Evolutionary conservation across 257 asterid species (phyloP).

Genomic region (Schizonepeta tenuifolia): DNA sequence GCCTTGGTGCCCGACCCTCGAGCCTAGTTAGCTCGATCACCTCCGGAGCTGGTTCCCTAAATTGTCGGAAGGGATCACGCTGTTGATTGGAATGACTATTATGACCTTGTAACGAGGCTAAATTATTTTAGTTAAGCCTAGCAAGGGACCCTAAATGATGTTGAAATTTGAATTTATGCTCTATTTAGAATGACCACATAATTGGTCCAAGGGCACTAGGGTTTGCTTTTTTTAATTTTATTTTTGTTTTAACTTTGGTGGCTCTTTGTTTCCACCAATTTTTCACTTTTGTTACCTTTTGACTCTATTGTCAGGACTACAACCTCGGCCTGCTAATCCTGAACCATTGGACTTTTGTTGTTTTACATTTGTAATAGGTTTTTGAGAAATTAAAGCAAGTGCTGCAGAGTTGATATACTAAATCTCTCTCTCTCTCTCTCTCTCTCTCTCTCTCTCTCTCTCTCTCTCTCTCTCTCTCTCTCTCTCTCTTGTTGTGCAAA

Average conservation of each 20-base stretch:
- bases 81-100: constrained; percentile 38
- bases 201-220: constrained; percentile 42
- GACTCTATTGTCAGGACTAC: constrained; percentile 48
- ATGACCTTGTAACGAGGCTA: constrained; percentile 27
- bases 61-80: constrained; percentile 45
- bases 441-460: constrained; percentile 20
- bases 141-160: constrained; percentile 18
- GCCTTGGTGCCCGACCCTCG: constrained; percentile 61
- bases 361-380: constrained; percentile 41
- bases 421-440: too few relatives aligned
- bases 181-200: constrained; percentile 29
- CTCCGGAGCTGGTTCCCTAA: constrained; percentile 49
- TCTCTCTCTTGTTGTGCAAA: background rate
- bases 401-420: constrained; percentile 60
- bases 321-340: constrained; percentile 70
- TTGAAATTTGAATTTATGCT: constrained; percentile 33
- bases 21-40: constrained; percentile 49
- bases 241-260: constrained; percentile 19
- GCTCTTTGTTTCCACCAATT: constrained; percentile 28
- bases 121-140: constrained; percentile 34
- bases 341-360: constrained; percentile 35
- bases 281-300: constrained; percentile 34
- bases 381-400: constrained; percentile 45
- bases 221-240: constrained; percentile 24
- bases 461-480: background rate